Evolutionary conservation across 305 asterid species (phyloP), one percentile per base, ranked within the genome.

Genomic region (Fraxinus ornus): DNA sequence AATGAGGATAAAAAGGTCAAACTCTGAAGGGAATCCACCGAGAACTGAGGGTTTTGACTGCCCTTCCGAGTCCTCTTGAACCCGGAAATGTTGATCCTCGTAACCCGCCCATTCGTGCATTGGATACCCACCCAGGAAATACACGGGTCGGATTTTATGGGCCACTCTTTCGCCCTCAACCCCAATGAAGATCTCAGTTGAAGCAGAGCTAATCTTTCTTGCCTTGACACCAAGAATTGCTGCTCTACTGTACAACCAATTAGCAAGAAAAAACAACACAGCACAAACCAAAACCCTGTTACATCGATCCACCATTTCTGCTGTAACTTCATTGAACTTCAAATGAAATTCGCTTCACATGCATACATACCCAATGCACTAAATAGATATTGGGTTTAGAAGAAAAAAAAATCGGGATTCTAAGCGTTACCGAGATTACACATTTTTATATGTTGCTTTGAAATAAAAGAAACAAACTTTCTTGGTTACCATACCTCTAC

Each of bases 131-230:
- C 81, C 95, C 95, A 91, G 62, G 60, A 6, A n/a, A 77, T 52
- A 64, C 95, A 91, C 36, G 95, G 95, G 80, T 90, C 90, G 74
- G 88, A 64, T 80, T 88, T 91, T 75, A 86, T 82, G 8, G 93
- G 92, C 95, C 95, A 91, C 49, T 91, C 89, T 86, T 47, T 89
- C 1, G 90, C 86, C 78, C 92, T 86, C 79, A 91, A 72, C 78
- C 93, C 95, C 85, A 91, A 86, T 22, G 93, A 89, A 86, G 95
- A 90, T 88, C 95, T 90, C 89, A 91, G 78, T 80, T 86, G 89
- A 79, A 91, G 90, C 82, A 91, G 83, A 80, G 90, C 84, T 57
- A 88, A 84, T 74, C 84, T 83, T 81, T 91, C 93, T 71, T 72
- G 86, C 30, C 88, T 44, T 37, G 90, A 87, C 76, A 66, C 78